Evolutionary conservation across 2,329 filamentous ascomycete genomes (phyloP), one percentile per base, ranked within the genome.

Genomic region (Leptosphaerulina australis): DNA sequence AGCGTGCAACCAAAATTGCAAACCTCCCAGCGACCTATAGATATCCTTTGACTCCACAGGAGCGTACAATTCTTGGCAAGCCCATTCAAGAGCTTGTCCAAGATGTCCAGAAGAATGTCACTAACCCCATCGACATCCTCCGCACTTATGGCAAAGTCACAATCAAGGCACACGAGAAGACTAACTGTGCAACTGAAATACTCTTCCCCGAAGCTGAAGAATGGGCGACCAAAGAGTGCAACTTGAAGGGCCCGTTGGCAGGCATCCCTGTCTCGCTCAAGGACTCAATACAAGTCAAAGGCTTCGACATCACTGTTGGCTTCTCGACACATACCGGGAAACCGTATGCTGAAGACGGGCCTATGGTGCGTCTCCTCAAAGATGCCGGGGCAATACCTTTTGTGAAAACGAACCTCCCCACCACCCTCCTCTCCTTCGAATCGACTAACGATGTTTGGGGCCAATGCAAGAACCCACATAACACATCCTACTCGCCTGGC

Each of bases 351-450:
- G 73, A 82, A 21, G 91, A 97, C 74, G 91, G 91, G 0, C 77
- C 84, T 2, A 83, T 91, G 64, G 86, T 90, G 17, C 83, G 81
- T 47, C 74, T 97, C 31, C 79, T 97, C 41, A 96, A 96, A 67
- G 88, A 94, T 68, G 90, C 91, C 2, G 89, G 92, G 17, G 91
- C 92, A 0, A 81, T 97, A 2, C 92, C 92, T 0, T 96, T 96
- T 68, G 90, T 92, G 57, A 97, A 97, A 79, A 97, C 92, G 0
- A 94, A 94, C 55, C 71, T 95, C 2, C 93, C 92, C 4, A 88
- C 93, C 48, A 96, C 91, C 0, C 81, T 96, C 1, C 80, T 96
- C 30, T 91, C 88, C 49, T 96, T 96, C 64, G 91, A 96, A 72
- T 91, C 88, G 12, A 84, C 84, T 41, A 88, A 87, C 62, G 83